A percentile compares a stretch with the other conserved stretches of the same genome.
Evolutionary conservation across 352 stramenopile genomes (phyloP).

Genomic region (Phytophthora pluvialis): DNA sequence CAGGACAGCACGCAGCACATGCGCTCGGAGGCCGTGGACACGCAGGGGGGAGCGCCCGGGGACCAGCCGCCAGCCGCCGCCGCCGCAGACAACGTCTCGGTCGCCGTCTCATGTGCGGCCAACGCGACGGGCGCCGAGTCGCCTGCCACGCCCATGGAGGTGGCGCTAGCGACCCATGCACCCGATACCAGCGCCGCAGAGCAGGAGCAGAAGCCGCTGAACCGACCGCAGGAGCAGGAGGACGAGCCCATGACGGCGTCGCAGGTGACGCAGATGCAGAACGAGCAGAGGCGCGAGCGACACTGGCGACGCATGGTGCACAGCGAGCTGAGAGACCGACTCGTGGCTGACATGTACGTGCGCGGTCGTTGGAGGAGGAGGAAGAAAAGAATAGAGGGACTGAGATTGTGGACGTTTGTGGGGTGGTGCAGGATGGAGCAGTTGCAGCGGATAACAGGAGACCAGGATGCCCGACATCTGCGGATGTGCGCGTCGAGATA

Average conservation of each 20-base stretch:
- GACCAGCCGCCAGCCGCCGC: not conserved
- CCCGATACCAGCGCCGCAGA: not conserved
- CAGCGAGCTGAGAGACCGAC: slow-evolving; percentile 39
- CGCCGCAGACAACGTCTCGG: slow-evolving; percentile 1
- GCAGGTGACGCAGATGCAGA: slow-evolving; percentile 37
- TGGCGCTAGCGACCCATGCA: slow-evolving; percentile 21
- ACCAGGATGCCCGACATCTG: slow-evolving; percentile 56
- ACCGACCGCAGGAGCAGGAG: slow-evolving; percentile 13
- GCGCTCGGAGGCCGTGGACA: slow-evolving; percentile 31
- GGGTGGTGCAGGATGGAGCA: slow-evolving; percentile 50
- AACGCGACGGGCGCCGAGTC: slow-evolving; percentile 32
- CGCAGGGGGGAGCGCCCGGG: slow-evolving; percentile 21
- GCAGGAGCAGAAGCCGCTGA: slow-evolving; percentile 14
- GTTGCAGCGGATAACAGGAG: slow-evolving; percentile 66
- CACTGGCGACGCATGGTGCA: slow-evolving; percentile 47
- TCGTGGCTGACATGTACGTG: slow-evolving; percentile 47
- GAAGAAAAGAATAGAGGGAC: not conserved
- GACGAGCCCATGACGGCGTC: slow-evolving; percentile 25
- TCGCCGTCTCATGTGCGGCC: slow-evolving; percentile 15
- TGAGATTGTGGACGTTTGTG: not conserved
- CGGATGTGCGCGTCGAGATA: slow-evolving; percentile 68
- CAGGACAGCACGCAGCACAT: slow-evolving; percentile 21
- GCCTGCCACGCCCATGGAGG: slow-evolving; percentile 37
- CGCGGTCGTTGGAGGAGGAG: not conserved
- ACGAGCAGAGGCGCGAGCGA: slow-evolving; percentile 40